Percentiles rank a stretch among this genome's conserved stretches.
phyloP scores from a whole-genome alignment of 1,139 yeast genomes.

The Yamadazyma pseudoaaseri region DNA sequence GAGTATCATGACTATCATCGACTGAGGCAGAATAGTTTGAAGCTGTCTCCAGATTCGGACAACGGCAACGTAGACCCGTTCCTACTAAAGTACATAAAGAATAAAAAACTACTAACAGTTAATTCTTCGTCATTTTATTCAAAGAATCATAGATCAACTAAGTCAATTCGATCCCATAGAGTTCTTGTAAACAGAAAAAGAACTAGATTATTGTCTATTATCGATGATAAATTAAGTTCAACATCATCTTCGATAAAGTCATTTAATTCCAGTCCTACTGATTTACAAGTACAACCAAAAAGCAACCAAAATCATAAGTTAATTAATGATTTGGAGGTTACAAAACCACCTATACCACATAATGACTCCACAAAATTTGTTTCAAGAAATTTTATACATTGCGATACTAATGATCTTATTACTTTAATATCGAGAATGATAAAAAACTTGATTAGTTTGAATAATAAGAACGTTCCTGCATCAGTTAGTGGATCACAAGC shows the following conservation, averaged over 20 bases:
- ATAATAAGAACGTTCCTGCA: slow-evolving; percentile 54
- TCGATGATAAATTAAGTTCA: slow-evolving; percentile 5
- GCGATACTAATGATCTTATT: slow-evolving; percentile 70
- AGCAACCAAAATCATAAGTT: not conserved
- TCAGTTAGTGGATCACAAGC: slow-evolving; percentile 25
- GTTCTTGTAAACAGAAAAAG: slow-evolving; percentile 1
- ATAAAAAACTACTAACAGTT: slow-evolving; percentile 3
- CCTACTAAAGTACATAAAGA: slow-evolving; percentile 13
- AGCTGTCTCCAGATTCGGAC: not conserved
- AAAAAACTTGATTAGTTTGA: slow-evolving; percentile 63
- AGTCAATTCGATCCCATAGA: slow-evolving; percentile 1
- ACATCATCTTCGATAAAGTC: slow-evolving; percentile 5
- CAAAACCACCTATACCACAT: not conserved
- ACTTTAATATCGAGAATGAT: slow-evolving; percentile 78
- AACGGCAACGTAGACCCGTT: slow-evolving; percentile 10
- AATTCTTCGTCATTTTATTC: not conserved
- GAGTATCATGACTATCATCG: slow-evolving; percentile 11
- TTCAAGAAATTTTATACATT: slow-evolving; percentile 61
- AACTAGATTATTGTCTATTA: slow-evolving; percentile 3
- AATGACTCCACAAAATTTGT: slow-evolving; percentile 2
- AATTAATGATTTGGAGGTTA: not conserved
- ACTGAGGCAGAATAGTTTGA: slow-evolving; percentile 4
- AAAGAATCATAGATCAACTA: slow-evolving; percentile 1
- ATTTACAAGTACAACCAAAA: not conserved
- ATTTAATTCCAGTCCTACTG: slow-evolving; percentile 1